Evolutionary conservation across 768 basidiomycete genomes (phyloP), one percentile per base, ranked within the genome.

Genomic region (Rhizopogon vinicolor): DNA sequence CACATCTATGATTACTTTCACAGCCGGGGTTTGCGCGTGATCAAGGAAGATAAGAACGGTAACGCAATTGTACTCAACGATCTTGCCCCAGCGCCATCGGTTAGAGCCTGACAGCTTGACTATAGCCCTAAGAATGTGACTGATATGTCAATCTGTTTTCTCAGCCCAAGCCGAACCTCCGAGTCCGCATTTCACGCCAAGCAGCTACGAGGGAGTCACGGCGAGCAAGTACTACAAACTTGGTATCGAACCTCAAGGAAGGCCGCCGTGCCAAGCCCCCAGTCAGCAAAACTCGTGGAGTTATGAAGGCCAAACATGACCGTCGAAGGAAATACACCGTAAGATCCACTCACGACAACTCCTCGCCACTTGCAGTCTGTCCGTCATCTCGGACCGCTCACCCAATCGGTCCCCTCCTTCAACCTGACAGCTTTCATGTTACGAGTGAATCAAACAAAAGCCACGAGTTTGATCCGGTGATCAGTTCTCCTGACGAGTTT

Each of bases 1-100:
- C 87, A 87, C 61, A 83, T 89, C 59, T 89, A 89, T 64, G 87
- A 89, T 68, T 89, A 89, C 67, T 89, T 87, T 69, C 87, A 89
- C 68, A 78, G 76, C 62, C 73, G 76, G 62, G 80, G 84, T 40
- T 63, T 85, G 57, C 82, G 84, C 29, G 84, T 85, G 28, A 79
- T 83, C 22, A 85, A 83, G 61, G 83, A 85, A 63, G 83, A 84
- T 60, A 83, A 80, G 59, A 78, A 82, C 54, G 77, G 76, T 3
- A 83, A 84, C 64, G 66, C 79, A 48, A 72, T 75, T 50, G 13
- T 55, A 4, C 52, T 46, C 5, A 70, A 57, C 42, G 68, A 72
- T 6, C 16, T 46, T 31, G 42, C 50, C 55, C 52, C 54, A 53
- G 53, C 51, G 13, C 42, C 54, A 65, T 67, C 67, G 69, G 60